Evolutionary conservation across 2,329 filamentous ascomycete genomes (phyloP).

Genomic region (Hymenoscyphus albidus): DNA sequence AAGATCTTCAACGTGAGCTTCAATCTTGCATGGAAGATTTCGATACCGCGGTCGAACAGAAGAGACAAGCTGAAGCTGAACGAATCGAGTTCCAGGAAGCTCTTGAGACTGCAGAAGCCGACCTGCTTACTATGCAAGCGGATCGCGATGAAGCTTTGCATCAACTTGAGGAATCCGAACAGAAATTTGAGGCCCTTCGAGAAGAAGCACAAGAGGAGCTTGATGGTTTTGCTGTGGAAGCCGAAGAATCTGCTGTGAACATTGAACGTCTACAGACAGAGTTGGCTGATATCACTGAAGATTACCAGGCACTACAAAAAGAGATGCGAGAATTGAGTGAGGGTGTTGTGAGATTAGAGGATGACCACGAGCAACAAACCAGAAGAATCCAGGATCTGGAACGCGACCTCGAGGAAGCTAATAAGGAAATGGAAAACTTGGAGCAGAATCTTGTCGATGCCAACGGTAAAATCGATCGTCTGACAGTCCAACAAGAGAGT

Average conservation of each 20-base stretch:
- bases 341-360: conserved; percentile 79
- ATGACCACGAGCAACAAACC: conserved; percentile 77
- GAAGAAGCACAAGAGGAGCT: conserved; percentile 65
- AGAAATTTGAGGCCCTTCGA: conserved; percentile 57
- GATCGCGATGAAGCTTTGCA: conserved; percentile 84
- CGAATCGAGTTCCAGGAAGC: conserved; percentile 71
- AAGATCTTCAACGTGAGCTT: conserved; percentile 79
- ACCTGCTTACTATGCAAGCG: conserved; percentile 71
- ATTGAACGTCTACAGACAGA: conserved; percentile 67
- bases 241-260: conserved; percentile 69
- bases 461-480: conserved; percentile 80
- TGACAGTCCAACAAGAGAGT: conserved; percentile 89
- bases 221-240: conserved; percentile 64
- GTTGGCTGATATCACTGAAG: conserved; percentile 73
- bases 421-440: conserved; percentile 79
- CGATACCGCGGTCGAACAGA: conserved; percentile 64
- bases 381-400: conserved; percentile 79
- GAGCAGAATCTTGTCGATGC: conserved; percentile 81
- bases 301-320: conserved; percentile 84
- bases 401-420: conserved; percentile 75
- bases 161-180: conserved; percentile 54
- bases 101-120: conserved; percentile 72
- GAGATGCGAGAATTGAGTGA: conserved; percentile 94
- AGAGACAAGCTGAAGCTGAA: conserved; percentile 56
- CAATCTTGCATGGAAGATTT: conserved; percentile 77